Evolutionary conservation across 331 rosid genomes (phyloP), one percentile per base, ranked within the genome.

Genomic region (Malus hybrid): DNA sequence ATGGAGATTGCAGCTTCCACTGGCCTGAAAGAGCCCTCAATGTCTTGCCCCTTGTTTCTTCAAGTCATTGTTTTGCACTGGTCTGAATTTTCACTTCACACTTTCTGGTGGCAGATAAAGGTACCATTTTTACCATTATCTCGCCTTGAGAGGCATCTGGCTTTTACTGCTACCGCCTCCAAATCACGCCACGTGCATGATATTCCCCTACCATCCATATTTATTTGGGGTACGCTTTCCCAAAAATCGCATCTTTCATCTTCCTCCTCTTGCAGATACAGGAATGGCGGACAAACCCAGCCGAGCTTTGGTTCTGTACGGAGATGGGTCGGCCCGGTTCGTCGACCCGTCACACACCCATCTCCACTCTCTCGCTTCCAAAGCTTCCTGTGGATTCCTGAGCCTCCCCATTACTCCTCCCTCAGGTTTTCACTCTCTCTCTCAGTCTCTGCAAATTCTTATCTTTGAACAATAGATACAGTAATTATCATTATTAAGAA

Each of bases 271-370:
- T 55, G 44, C 39, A n/a, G 36, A 36, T 22, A 71, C 50, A 70
- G 62, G 74, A 64, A 95, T 95, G 98, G 97, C 96, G 66, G 96
- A 89, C 77, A 92, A 89, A 61, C 88, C 98, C 67, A 89, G 98
- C 86, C 87, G 96, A 81, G 88, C 96, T 50, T 65, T 95, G 80
- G 80, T 90, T 7, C 11, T 95, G 68, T 84, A 84, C 78, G 97
- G 91, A 20, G 93, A 95, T 70, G 98, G 96, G 61, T 80, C 87
- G 80, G 86, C 89, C 56, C 90, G 86, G 59, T 89, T 76, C 67
- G 27, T 88, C 68, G 76, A 82, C 56, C 84, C 87, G 19, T 84
- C 92, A 4, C 88, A 89, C 54, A 33, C 77, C 61, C 85, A 89
- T 73, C 86, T 95, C 75, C 93, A 92, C 73, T 73, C 93, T 73